Conservation (phyloP, 495 filamentous ascomycete species). For the Viridothelium virens region DNA sequence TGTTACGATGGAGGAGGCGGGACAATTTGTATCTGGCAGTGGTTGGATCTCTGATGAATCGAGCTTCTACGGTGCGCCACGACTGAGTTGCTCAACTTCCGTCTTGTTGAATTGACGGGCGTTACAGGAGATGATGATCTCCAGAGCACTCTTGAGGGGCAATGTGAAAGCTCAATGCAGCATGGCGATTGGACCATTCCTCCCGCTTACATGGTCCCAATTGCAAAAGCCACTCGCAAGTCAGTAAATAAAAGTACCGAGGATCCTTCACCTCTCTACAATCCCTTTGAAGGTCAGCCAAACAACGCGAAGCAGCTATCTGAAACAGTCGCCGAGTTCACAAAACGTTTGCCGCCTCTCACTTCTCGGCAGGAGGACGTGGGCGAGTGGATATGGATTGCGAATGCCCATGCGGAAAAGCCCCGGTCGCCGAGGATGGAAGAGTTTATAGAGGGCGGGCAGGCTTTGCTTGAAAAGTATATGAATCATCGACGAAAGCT, state of each 20-base stretch:
- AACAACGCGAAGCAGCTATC: slow-evolving; percentile 47
- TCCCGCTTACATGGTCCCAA: background rate
- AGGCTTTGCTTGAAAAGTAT: slow-evolving; percentile 39
- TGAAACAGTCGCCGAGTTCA: slow-evolving; percentile 56
- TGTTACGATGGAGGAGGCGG: slow-evolving; percentile 17
- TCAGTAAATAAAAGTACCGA: slow-evolving; percentile 9
- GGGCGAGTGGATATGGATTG: slow-evolving; percentile 26
- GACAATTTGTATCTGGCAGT: slow-evolving; percentile 25
- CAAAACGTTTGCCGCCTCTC: slow-evolving; percentile 57
- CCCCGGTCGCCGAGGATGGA: slow-evolving; percentile 27
- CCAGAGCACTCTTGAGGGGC: background rate
- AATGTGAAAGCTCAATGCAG: background rate
- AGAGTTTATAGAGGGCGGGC: slow-evolving; percentile 41
- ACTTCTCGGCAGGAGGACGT: slow-evolving; percentile 58
- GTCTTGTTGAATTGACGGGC: background rate
- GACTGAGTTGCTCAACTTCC: no score
- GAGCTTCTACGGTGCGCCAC: slow-evolving; percentile 31
- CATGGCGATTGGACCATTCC: background rate
- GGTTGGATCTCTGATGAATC: slow-evolving; percentile 36
- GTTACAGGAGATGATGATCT: background rate
- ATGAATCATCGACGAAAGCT: slow-evolving; percentile 35
- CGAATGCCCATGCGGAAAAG: background rate
- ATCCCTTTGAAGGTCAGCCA: slow-evolving; percentile 39
- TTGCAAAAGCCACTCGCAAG: slow-evolving; percentile 5
- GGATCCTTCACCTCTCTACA: slow-evolving; percentile 32